A percentile compares a stretch with the other conserved stretches of the same genome.
Evolutionary conservation across 192 early-diverging fungal species (phyloP).

Genomic region (Phlyctochytrium arcticum): DNA sequence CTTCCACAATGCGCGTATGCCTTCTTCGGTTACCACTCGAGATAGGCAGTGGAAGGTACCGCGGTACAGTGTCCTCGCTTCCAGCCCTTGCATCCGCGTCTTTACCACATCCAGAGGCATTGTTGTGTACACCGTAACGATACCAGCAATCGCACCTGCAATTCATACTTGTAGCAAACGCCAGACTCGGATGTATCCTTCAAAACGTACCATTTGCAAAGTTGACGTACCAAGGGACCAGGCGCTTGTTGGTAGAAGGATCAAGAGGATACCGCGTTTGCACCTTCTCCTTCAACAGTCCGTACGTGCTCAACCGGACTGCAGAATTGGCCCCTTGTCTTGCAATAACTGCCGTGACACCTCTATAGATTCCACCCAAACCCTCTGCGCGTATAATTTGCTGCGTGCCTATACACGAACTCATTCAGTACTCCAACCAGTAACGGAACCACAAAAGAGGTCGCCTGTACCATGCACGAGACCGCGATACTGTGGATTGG

Average conservation of each 20-base stretch:
- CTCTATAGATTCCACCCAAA: conserved; percentile 80
- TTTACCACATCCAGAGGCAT: conserved; percentile 99
- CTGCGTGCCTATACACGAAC: conserved; percentile 26
- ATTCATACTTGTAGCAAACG: not conserved
- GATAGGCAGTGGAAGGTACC: conserved; percentile 70
- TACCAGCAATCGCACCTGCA: conserved; percentile 77
- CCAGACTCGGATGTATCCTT: no score
- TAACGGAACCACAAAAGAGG: not conserved
- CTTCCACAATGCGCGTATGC: conserved; percentile 86
- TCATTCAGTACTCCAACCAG: not conserved
- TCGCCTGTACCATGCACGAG: conserved; percentile 63
- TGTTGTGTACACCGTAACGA: conserved; percentile 90
- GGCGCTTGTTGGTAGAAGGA: conserved; percentile 25
- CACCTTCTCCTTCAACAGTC: conserved; percentile 62
- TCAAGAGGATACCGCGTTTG: conserved; percentile 32
- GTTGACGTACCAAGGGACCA: conserved; percentile 45
- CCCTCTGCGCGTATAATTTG: conserved; percentile 70
- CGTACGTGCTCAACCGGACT: conserved; percentile 86
- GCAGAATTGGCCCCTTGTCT: conserved; percentile 95
- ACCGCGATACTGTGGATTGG: conserved; percentile 72
- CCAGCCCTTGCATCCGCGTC: conserved; percentile 89
- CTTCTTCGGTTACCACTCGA: conserved; percentile 70
- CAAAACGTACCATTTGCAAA: conserved; percentile 34
- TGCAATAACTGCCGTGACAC: conserved; percentile 86
- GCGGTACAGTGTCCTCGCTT: conserved; percentile 63